Evolutionary conservation across 108 stramenopile species (phyloP).

Genomic region (Fistulifera pelliculosa): DNA sequence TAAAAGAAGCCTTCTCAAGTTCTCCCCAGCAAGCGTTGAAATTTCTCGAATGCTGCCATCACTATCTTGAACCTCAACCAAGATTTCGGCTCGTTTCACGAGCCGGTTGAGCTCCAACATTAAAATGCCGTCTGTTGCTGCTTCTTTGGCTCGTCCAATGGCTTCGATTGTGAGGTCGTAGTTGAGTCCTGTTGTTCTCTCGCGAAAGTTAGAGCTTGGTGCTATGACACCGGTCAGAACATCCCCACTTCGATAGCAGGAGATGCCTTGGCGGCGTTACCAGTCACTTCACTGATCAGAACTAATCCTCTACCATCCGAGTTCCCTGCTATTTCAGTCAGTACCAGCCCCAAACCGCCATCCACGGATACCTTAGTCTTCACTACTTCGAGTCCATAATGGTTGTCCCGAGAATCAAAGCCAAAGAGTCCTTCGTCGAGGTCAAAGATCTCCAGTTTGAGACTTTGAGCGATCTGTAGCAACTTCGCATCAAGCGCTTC

Average conservation of each 20-base stretch:
- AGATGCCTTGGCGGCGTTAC: constrained; percentile 14
- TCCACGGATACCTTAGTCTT: constrained; percentile 1
- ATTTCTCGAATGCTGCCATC: constrained; percentile 2
- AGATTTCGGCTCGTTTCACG: constrained; percentile 16
- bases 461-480: constrained; percentile 16
- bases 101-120: constrained; percentile 19
- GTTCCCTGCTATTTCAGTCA: constrained; percentile 21
- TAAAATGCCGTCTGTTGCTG: neutral
- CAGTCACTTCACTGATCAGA: constrained; percentile 16
- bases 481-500: constrained; percentile 4
- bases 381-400: constrained; percentile 20
- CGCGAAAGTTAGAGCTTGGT: constrained; percentile 3
- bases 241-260: constrained; percentile 22
- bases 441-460: constrained; percentile 22
- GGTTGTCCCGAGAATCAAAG: constrained; percentile 15
- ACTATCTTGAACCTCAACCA: constrained; percentile 13
- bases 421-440: constrained; percentile 19
- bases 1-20: constrained; percentile 17
- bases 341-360: constrained; percentile 15
- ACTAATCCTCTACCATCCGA: constrained; percentile 18
- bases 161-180: constrained; percentile 19
- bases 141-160: constrained; percentile 17
- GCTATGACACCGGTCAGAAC: constrained; percentile 12
- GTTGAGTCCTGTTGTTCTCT: constrained; percentile 16
- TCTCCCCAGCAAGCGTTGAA: constrained; percentile 22